Evolutionary conservation across 371 early-diverging fungal genomes (phyloP), one percentile per base, ranked within the genome.

Genomic region (Apophysomyces ossiformis): DNA sequence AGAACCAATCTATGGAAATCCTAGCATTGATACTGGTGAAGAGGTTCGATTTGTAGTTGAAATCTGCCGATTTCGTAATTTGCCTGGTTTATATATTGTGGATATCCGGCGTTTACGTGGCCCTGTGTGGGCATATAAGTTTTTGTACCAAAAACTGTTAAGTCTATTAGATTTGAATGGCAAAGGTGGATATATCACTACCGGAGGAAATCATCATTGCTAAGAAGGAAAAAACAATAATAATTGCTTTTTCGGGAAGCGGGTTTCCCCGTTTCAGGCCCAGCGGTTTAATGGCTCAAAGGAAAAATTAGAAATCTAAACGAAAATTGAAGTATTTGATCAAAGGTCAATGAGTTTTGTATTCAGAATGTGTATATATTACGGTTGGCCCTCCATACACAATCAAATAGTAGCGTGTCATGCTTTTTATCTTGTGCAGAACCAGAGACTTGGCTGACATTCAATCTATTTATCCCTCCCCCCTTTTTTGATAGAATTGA

Each of bases 1-100:
- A 7, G 77, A 77, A 39, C 94, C 97, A 6, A 92, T 95, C 67
- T 99, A 99, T 72, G 99, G 99, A 39, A 92, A 96, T 56, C 85
- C 91, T 11, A 78, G 88, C 5, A 90, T 94, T 61, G 96, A 96
- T 71, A 74, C 85, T n/a, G 92, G 92, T 21, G 92, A 90, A 32
- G 92, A 92, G 70, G 81, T 94, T 47, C 84, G 90, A 15, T 90
- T 96, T 75, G 81, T 86, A 4, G 90, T 96, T 26, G 95, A 96
- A 77, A 75, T 97, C 35, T 94, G 95, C 78, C 87, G 87, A 65
- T 89, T 97, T 73, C 90, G 90, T 74, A 93, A 95, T 76, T 73
- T 96, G 35, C 87, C 85, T 38, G 91, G 90, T 32, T 80, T 95
- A n/a, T 93, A 89, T 72, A 90, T 95, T 62, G 92, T 96, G 39